phyloP scores from a whole-genome alignment of 1,139 yeast species.

The Geotrichum reessii region DNA sequence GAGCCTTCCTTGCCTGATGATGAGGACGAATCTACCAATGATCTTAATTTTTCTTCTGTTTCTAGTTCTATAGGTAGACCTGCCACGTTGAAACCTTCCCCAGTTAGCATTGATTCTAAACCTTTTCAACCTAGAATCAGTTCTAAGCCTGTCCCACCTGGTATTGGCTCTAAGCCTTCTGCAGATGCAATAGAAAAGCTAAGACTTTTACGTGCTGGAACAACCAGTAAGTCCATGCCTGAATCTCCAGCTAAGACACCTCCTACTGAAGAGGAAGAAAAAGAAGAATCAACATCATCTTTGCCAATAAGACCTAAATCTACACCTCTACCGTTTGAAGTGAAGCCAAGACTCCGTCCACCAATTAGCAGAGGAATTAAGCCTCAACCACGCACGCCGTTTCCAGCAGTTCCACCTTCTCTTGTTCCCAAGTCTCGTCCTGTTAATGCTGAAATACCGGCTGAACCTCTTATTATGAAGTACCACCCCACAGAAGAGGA shows the following conservation, averaged over 20 bases:
- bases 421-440: slow-evolving; percentile 13
- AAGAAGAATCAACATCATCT: slow-evolving; percentile 4
- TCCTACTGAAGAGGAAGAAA: background rate
- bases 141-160: slow-evolving; percentile 15
- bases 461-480: slow-evolving; percentile 8
- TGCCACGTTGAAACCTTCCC: background rate
- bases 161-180: slow-evolving; percentile 7
- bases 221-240: background rate
- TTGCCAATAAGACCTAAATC: slow-evolving; percentile 9
- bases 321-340: background rate
- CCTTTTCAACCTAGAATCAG: background rate
- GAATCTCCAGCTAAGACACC: background rate
- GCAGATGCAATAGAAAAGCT: slow-evolving; percentile 27
- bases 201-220: slow-evolving; percentile 25
- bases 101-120: slow-evolving; percentile 8
- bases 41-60: background rate
- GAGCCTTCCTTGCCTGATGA: slow-evolving; percentile 6
- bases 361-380: background rate
- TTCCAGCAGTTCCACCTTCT: slow-evolving; percentile 16
- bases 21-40: background rate
- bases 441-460: slow-evolving; percentile 11
- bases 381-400: slow-evolving; percentile 6
- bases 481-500: slow-evolving; percentile 8
- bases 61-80: background rate
- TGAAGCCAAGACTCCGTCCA: background rate